Conservation (phyloP, 345 rosid species). For the Corymbia maculata region DNA sequence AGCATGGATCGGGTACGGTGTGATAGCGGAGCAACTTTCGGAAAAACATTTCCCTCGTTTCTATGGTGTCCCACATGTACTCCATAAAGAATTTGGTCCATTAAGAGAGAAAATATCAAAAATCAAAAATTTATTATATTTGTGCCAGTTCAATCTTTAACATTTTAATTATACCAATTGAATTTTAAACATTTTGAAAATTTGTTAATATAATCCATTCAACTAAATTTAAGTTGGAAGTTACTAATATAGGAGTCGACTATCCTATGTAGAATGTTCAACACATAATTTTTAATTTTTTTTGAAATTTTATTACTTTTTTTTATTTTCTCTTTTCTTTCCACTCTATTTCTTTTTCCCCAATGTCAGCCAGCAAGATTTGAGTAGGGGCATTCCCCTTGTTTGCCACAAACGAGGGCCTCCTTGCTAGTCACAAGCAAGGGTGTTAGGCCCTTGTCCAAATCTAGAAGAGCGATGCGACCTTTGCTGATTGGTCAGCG, state of each 20-base stretch:
- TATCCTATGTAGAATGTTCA: fast-evolving
- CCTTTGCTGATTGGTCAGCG: no score
- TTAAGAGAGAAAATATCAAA: no score
- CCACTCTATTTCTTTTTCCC: no score
- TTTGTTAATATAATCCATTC: no score
- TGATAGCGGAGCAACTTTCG: background rate
- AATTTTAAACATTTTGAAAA: fast-evolving
- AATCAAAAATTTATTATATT: no score
- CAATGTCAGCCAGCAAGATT: background rate
- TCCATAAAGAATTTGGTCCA: background rate
- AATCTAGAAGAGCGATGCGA: no score
- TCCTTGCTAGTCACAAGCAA: fast-evolving
- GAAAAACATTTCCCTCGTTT: background rate
- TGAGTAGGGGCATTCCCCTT: background rate
- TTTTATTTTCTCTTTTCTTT: fast-evolving
- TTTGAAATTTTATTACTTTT: fast-evolving
- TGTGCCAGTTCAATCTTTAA: fast-evolving
- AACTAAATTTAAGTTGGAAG: fast-evolving
- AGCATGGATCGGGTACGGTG: background rate
- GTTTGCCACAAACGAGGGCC: background rate
- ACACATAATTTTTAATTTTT: no score
- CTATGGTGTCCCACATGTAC: fast-evolving
- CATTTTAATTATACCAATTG: background rate
- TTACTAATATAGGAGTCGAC: fast-evolving
- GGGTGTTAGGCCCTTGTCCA: no score